A percentile compares a stretch with the other conserved stretches of the same genome.
Evolutionary conservation across 2,329 filamentous ascomycete genomes (phyloP).

Genomic region (Pezicula rhizophila): DNA sequence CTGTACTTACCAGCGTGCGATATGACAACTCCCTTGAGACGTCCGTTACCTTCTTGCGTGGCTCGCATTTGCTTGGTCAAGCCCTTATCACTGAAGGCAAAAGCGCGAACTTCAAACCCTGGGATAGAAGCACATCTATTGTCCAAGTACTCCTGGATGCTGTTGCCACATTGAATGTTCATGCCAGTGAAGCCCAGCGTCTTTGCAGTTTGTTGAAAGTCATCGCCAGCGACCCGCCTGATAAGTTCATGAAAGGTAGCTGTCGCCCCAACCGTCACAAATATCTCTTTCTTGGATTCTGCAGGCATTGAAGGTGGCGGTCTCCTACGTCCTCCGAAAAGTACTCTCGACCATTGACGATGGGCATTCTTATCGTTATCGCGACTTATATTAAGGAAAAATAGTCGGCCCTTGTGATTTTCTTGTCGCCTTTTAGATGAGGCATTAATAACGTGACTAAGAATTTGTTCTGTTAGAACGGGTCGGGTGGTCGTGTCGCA

Average conservation of each 20-base stretch:
- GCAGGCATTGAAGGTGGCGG: neutral
- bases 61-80: conserved; percentile 39
- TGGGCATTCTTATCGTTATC: too few species aligned
- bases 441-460: too few species aligned
- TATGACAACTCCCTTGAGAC: conserved; percentile 59
- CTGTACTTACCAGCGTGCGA: conserved; percentile 74
- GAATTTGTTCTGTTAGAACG: too few species aligned
- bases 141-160: conserved; percentile 37
- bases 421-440: too few species aligned
- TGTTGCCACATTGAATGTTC: conserved; percentile 73
- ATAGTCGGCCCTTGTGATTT: too few species aligned
- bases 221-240: conserved; percentile 51
- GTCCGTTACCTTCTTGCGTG: conserved; percentile 42
- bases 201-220: conserved; percentile 57
- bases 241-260: conserved; percentile 74
- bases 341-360: too few species aligned
- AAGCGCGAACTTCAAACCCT: conserved; percentile 50
- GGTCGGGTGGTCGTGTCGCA: too few species aligned
- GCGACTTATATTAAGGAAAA: too few species aligned
- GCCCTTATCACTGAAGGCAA: conserved; percentile 59
- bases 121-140: conserved; percentile 17
- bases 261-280: conserved; percentile 90
- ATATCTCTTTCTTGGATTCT: conserved; percentile 41
- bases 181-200: conserved; percentile 62
- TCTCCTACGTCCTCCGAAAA: neutral